Evolutionary conservation across 805 yeast species (phyloP).

Genomic region (Kluyveromyces dobzhanskii): DNA sequence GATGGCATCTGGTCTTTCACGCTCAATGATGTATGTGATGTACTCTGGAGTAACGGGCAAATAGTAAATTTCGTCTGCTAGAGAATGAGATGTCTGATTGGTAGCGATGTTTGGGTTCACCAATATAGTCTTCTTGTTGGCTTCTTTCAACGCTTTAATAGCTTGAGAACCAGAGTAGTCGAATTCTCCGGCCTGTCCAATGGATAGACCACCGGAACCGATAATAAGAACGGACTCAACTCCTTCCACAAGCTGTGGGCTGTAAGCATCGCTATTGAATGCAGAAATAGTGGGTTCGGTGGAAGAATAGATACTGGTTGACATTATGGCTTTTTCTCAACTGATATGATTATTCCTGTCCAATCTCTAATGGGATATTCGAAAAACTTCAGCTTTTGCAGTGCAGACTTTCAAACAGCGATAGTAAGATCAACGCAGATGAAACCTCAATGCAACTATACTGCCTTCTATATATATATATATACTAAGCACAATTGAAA

Average conservation of each 20-base stretch:
- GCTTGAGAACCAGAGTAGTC: slow-evolving; percentile 98
- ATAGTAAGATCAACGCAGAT: no score
- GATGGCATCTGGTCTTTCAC: slow-evolving; percentile 95
- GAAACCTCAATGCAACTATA: no score
- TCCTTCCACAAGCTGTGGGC: slow-evolving; percentile 26
- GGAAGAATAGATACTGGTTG: slow-evolving; percentile 13
- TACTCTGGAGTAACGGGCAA: slow-evolving; percentile 96
- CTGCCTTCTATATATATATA: no score
- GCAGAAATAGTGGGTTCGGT: slow-evolving; percentile 25
- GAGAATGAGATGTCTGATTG: slow-evolving; percentile 88
- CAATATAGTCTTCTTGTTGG: slow-evolving; percentile 73
- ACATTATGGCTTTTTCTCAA: no score
- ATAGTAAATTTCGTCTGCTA: slow-evolving; percentile 93
- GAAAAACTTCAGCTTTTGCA: no score
- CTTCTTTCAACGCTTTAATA: slow-evolving; percentile 88
- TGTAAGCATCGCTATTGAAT: slow-evolving; percentile 23
- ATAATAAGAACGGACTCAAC: slow-evolving; percentile 62
- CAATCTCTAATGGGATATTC: no score
- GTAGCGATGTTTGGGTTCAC: slow-evolving; percentile 96
- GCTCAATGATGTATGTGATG: slow-evolving; percentile 87
- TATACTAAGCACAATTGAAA: no score
- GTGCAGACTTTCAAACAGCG: no score
- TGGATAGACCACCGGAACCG: slow-evolving; percentile 95
- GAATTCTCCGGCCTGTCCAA: slow-evolving; percentile 98
- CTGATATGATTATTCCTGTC: no score